Percentiles rank a stretch among this genome's conserved stretches.
These are phyloP conservation scores for Ascochyta fabae DNA, from an alignment of 2,329 filamentous ascomycete genomes.

Conservation along the genomic window DNA sequence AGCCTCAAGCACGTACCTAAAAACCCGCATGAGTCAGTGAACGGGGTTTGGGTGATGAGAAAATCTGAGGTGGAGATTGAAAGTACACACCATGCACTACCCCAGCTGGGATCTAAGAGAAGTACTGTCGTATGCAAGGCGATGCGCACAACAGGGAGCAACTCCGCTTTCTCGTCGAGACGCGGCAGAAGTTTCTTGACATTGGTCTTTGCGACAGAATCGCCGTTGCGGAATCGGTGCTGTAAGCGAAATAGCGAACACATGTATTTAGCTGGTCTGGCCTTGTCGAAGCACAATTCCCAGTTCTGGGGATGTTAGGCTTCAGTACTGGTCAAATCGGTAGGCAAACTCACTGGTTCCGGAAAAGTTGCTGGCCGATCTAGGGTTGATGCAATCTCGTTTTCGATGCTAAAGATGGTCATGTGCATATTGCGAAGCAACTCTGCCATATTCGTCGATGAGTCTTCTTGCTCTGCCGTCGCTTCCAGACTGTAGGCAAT, in stretches of 20 bases:
- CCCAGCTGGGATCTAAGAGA: slow-evolving; percentile 42
- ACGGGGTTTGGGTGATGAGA: too few relatives aligned
- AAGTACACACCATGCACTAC: slow-evolving; percentile 35
- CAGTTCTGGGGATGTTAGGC: slow-evolving; percentile 31
- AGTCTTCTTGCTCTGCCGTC: slow-evolving; percentile 35
- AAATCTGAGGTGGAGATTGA: not conserved
- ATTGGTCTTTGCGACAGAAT: slow-evolving; percentile 25
- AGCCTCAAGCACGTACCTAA: slow-evolving; percentile 33
- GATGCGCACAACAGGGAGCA: slow-evolving; percentile 38
- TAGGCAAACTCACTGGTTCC: slow-evolving; percentile 35
- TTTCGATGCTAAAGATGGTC: slow-evolving; percentile 46
- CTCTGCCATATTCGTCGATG: slow-evolving; percentile 26
- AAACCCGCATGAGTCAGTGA: not conserved
- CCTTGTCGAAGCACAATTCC: slow-evolving; percentile 36
- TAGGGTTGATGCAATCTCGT: slow-evolving; percentile 44
- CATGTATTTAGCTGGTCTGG: slow-evolving; percentile 39
- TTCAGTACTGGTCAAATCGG: too few relatives aligned
- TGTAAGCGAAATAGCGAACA: slow-evolving; percentile 47
- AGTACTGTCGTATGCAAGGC: slow-evolving; percentile 43
- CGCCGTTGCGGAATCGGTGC: slow-evolving; percentile 44
- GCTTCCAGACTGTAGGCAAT: slow-evolving; percentile 41
- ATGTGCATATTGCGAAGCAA: slow-evolving; percentile 43
- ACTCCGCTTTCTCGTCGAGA: slow-evolving; percentile 32
- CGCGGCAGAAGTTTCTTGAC: slow-evolving; percentile 34
- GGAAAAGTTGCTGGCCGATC: slow-evolving; percentile 46